Conservation (phyloP, 2,329 filamentous ascomycete species). For the Fusarium penzigii region DNA sequence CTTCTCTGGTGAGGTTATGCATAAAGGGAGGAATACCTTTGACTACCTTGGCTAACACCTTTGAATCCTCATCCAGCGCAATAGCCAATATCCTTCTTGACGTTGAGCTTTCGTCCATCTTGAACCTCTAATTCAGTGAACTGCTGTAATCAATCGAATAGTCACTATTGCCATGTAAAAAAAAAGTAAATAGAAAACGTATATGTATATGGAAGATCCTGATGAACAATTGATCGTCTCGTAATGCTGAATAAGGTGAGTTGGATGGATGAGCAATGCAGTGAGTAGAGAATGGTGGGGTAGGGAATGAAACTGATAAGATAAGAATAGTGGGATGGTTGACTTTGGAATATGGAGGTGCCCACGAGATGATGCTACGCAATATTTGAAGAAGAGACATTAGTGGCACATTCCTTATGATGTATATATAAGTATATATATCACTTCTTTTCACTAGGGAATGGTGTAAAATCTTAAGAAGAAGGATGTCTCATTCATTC, state of each 20-base stretch:
- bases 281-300: not conserved
- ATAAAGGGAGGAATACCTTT: slow-evolving; percentile 45
- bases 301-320: slow-evolving; percentile 11
- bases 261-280: slow-evolving; percentile 9
- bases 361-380: no score
- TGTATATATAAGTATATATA: no score
- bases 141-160: slow-evolving; percentile 14
- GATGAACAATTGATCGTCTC: no score
- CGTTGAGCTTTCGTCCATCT: slow-evolving; percentile 9
- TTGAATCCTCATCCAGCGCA: slow-evolving; percentile 47
- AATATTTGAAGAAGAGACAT: no score
- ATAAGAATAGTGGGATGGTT: slow-evolving; percentile 8
- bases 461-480: no score
- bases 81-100: slow-evolving; percentile 59
- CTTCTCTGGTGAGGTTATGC: not conserved
- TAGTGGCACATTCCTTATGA: no score
- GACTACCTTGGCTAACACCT: slow-evolving; percentile 51
- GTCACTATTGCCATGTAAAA: slow-evolving; percentile 3
- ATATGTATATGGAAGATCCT: no score
- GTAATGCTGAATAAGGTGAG: no score
- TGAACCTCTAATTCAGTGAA: not conserved
- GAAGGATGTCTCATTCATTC: no score
- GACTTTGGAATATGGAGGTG: not conserved
- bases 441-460: no score
- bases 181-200: not conserved